Evolutionary conservation across 2,329 filamentous ascomycete genomes (phyloP), one percentile per base, ranked within the genome.

Genomic region (Helotiales sp.): DNA sequence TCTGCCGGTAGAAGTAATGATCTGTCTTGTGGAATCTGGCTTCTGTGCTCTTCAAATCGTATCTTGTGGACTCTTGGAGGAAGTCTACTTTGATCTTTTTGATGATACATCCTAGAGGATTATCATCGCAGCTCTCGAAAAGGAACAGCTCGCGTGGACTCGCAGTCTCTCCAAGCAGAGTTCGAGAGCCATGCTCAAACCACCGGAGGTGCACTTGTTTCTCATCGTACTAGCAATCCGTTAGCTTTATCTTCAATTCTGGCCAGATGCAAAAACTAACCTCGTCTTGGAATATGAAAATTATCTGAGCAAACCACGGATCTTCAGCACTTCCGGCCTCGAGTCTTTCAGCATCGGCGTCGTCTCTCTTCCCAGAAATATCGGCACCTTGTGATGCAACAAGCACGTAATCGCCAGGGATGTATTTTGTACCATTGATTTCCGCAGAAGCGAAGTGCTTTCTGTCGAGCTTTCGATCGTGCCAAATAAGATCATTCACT

Each of bases 81-180:
- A 22, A 28, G 2, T n/a, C 40, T 20, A 74, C 72, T 11, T 50
- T 37, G 13, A 74, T 69, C 13, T 71, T 73, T 2, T 30, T 57
- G 24, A 34, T 20, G 40, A 74, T 66, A 10, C 59, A 55, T 1
- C 28, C 26, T 5, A 69, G 7, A 0, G 28, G 50, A 2, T 59
- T 52, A 37, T 73, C 63, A 4, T 65, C 45, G 26, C 72, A 75
- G 2, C 58, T 22, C 6, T 32, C 45, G 2, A 64, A 30, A 1
- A 69, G 30, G 20, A 74, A 73, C 6, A 75, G 45, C 37, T 71
- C 71, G n/a, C 40, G 30, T 8, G 67, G 60, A 4, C 66, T 34
- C 1, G 71, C 70, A 3, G 67, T 28, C 20, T 73, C 66, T 2
- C 59, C 63, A 3, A 72, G 40, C 24, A 67, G 49, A 1, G 70